Evolutionary conservation across 208 protist species (phyloP).

Genomic region (Wallacemonas sp.): DNA sequence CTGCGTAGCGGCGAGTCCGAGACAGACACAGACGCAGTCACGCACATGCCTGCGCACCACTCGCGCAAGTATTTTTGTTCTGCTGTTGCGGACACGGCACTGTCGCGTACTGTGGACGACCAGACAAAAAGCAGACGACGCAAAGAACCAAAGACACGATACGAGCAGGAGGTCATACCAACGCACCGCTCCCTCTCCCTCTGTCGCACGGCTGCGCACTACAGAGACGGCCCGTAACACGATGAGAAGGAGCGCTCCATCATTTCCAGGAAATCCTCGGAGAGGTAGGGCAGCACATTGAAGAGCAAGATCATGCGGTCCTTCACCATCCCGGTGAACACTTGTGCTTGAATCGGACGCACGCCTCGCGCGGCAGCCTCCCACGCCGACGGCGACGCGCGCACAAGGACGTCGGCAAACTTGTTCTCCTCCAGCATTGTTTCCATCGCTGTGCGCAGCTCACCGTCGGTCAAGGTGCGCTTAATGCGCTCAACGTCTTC

Average conservation of each 20-base stretch:
- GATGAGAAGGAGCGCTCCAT: slow-evolving; percentile 25
- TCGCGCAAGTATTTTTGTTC: no score
- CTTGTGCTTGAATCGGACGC: slow-evolving; percentile 20
- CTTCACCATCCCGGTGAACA: slow-evolving; percentile 21
- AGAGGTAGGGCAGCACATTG: slow-evolving; percentile 66
- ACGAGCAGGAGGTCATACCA: background rate
- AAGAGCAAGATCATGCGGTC: slow-evolving; percentile 54
- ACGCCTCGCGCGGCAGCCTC: slow-evolving; percentile 31
- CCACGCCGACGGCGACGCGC: slow-evolving; percentile 26
- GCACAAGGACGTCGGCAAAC: slow-evolving; percentile 56
- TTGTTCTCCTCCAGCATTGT: slow-evolving; percentile 68
- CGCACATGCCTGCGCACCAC: no score
- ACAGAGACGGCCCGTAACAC: slow-evolving; percentile 2
- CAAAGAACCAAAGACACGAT: background rate
- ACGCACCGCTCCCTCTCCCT: background rate
- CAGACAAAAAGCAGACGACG: background rate
- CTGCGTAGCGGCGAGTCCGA: no score
- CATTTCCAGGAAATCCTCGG: slow-evolving; percentile 36
- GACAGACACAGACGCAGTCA: no score
- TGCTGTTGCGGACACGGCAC: no score
- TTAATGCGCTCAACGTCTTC: slow-evolving; percentile 50
- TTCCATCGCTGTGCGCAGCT: slow-evolving; percentile 40
- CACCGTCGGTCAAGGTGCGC: slow-evolving; percentile 22
- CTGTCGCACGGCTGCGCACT: background rate
- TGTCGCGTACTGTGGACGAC: no score